Conservation (phyloP, 331 rosid genomes). For the Acacia pycnantha region DNA sequence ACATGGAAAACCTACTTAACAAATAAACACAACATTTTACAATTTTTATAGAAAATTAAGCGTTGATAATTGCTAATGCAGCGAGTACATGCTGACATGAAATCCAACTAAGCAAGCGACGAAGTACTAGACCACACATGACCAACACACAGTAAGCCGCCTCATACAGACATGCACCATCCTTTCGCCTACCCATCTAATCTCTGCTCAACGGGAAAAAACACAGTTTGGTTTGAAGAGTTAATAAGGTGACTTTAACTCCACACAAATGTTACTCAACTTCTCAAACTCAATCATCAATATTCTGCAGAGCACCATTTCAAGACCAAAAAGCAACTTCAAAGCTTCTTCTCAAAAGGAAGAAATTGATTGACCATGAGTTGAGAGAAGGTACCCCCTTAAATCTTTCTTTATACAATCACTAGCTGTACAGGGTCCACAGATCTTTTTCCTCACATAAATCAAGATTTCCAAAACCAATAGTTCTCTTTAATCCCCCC, state of each 20-base stretch:
- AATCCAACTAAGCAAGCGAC: neutral
- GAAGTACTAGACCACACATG: neutral
- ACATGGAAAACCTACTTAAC: neutral
- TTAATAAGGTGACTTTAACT: neutral
- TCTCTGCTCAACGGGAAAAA: neutral
- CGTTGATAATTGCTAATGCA: neutral
- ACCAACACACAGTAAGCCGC: neutral
- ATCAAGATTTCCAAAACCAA: neutral
- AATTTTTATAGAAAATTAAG: neutral
- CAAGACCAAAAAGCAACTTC: neutral
- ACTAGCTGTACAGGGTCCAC: neutral
- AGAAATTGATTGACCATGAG: neutral
- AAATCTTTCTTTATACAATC: neutral
- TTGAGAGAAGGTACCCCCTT: neutral
- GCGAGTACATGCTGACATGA: neutral
- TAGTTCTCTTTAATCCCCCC: neutral
- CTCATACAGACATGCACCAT: neutral
- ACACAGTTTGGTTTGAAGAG: neutral
- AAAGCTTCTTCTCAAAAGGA: neutral
- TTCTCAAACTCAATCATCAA: neutral
- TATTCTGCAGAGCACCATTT: neutral
- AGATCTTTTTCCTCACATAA: neutral
- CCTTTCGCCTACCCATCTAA: neutral
- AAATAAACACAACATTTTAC: neutral
- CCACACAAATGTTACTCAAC: neutral